Percentiles rank a stretch among this genome's conserved stretches.
Evolutionary conservation across 768 basidiomycete genomes (phyloP).

Genomic region (Amanita phalloides): DNA sequence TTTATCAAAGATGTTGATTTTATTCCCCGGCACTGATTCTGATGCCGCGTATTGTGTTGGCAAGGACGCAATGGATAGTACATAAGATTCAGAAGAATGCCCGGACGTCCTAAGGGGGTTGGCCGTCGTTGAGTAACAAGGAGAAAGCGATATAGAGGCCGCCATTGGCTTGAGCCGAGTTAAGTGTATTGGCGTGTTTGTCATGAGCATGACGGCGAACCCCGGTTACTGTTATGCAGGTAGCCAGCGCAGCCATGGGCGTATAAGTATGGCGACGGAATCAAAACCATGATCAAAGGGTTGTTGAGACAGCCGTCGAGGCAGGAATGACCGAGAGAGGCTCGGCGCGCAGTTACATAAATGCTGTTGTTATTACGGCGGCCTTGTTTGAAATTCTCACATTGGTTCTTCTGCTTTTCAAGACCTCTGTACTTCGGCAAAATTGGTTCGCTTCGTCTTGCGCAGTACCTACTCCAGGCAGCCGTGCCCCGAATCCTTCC

Average conservation of each 20-base stretch:
- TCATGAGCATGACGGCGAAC: too few relatives aligned
- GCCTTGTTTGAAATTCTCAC: background rate
- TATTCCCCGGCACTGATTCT: slow-evolving; percentile 51
- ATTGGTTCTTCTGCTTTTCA: background rate
- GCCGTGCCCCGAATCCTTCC: background rate
- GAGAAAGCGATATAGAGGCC: background rate
- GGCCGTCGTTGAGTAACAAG: background rate
- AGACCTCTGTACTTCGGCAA: background rate
- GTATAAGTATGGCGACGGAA: too few relatives aligned
- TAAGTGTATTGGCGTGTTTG: background rate
- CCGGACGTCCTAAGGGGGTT: background rate
- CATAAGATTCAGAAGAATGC: slow-evolving; percentile 36
- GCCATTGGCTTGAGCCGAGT: background rate
- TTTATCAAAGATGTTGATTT: slow-evolving; percentile 60
- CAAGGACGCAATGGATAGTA: slow-evolving; percentile 45
- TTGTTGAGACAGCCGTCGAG: too few relatives aligned
- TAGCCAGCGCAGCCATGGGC: too few relatives aligned
- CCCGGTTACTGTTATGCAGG: too few relatives aligned
- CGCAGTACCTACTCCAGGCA: background rate
- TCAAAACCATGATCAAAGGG: too few relatives aligned
- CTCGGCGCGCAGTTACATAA: background rate
- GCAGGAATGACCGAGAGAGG: too few relatives aligned
- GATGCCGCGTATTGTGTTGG: slow-evolving; percentile 46
- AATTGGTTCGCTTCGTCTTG: background rate
- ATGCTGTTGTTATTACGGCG: background rate